These are phyloP conservation scores for Chlamydomonas schloesseri DNA, from an alignment of 139 green algal genomes.

Conservation along the genomic window DNA sequence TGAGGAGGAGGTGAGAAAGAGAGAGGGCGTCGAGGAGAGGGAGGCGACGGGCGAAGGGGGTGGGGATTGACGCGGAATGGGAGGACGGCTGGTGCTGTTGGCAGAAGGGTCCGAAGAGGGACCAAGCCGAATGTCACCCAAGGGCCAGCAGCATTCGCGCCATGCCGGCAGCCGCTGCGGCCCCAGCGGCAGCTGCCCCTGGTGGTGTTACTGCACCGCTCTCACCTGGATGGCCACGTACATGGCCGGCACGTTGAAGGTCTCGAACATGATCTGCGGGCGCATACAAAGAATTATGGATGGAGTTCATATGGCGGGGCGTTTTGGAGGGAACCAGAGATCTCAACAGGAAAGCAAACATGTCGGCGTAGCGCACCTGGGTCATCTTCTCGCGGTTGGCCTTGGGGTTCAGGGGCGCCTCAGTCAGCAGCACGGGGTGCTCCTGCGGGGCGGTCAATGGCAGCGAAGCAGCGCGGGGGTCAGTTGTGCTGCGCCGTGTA, in stretches of 20 bases:
- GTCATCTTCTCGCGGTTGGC: constrained; percentile 96
- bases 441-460: constrained; percentile 83
- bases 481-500: too few species aligned
- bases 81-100: too few species aligned
- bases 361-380: constrained; percentile 53
- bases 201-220: too few species aligned
- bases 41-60: too few species aligned
- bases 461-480: too few species aligned
- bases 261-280: constrained; percentile 99
- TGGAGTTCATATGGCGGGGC: neutral
- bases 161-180: too few species aligned
- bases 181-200: too few species aligned
- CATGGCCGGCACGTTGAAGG: constrained; percentile 91
- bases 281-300: neutral
- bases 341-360: too few species aligned
- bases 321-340: neutral
- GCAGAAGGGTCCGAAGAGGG: too few species aligned
- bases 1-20: constrained; percentile 57
- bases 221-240: constrained; percentile 90
- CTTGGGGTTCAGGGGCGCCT: constrained; percentile 98
- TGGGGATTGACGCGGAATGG: too few species aligned
- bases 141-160: too few species aligned
- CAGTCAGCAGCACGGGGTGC: constrained; percentile 99
- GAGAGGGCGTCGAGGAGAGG: neutral
- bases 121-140: too few species aligned